Evolutionary conservation across 208 protist genomes (phyloP).

Genomic region (Spongospora subterranea): DNA sequence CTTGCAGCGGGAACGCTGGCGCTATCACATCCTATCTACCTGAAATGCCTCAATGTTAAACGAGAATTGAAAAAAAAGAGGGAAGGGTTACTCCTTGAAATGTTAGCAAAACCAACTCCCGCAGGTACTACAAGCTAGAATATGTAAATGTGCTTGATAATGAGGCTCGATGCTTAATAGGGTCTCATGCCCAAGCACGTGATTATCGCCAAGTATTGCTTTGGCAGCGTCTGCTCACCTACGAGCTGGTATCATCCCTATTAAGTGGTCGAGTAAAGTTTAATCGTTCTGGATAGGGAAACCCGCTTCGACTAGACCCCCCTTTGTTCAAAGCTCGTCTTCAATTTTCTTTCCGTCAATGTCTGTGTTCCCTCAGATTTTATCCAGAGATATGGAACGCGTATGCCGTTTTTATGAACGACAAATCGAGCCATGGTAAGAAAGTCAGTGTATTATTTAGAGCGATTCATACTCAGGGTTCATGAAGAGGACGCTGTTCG

Average conservation of each 20-base stretch:
- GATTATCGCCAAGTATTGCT: slow-evolving; percentile 30
- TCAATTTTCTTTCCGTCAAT: background rate
- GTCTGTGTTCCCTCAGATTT: background rate
- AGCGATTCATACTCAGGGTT: background rate
- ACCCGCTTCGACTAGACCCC: slow-evolving; percentile 10
- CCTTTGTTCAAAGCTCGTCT: slow-evolving; percentile 18
- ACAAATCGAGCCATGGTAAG: background rate
- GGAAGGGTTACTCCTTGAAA: slow-evolving; percentile 26
- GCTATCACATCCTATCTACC: slow-evolving; percentile 34
- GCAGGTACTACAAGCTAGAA: background rate
- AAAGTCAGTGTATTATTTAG: background rate
- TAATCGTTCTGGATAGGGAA: background rate
- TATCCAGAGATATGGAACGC: slow-evolving; percentile 47
- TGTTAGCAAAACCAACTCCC: slow-evolving; percentile 43
- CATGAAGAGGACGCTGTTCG: slow-evolving; percentile 13
- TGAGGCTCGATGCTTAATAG: background rate
- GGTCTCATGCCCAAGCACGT: background rate
- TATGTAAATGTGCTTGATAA: background rate
- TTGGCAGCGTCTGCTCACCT: slow-evolving; percentile 8
- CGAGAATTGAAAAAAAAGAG: slow-evolving; percentile 53
- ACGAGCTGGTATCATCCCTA: slow-evolving; percentile 11
- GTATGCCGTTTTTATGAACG: slow-evolving; percentile 18
- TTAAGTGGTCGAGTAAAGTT: too few relatives aligned
- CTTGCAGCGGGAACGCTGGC: background rate
- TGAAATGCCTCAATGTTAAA: slow-evolving; percentile 52